Conservation (phyloP, 495 filamentous ascomycete genomes). For the Bombardia bombarda region DNA sequence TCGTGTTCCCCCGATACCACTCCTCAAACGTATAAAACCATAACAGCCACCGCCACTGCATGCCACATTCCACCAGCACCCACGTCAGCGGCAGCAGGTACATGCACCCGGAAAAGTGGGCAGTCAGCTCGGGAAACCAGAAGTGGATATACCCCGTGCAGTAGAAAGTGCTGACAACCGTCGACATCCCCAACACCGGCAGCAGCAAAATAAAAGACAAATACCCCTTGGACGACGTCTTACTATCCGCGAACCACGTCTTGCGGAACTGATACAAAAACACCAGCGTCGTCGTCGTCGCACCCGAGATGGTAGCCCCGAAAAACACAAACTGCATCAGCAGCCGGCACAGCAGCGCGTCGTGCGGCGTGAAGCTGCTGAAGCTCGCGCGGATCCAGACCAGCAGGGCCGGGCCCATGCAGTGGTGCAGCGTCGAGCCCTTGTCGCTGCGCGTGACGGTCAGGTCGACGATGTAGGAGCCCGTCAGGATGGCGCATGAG, state of each 20-base stretch:
- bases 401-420: not conserved
- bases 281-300: not conserved
- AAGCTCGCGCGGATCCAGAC: constrained; percentile 1
- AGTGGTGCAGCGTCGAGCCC: not conserved
- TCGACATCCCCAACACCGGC: not conserved
- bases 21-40: constrained; percentile 1
- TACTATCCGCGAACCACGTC: not conserved
- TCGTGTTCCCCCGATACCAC: not conserved
- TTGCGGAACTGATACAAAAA: constrained; percentile 1
- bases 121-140: not conserved
- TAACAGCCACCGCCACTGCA: constrained; percentile 1
- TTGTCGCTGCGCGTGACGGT: not conserved
- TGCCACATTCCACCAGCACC: not conserved
- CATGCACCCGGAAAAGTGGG: not conserved
- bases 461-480: not conserved
- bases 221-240: not conserved
- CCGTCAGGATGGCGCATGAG: not conserved
- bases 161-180: not conserved
- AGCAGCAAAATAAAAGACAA: not conserved
- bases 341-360: constrained; percentile 1
- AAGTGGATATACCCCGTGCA: not conserved
- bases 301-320: not conserved
- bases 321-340: constrained; percentile 1
- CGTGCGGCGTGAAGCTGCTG: not conserved
- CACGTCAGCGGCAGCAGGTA: not conserved